These are phyloP conservation scores for Penicillium herquei DNA, from an alignment of 495 filamentous ascomycete species.

Conservation along the genomic window DNA sequence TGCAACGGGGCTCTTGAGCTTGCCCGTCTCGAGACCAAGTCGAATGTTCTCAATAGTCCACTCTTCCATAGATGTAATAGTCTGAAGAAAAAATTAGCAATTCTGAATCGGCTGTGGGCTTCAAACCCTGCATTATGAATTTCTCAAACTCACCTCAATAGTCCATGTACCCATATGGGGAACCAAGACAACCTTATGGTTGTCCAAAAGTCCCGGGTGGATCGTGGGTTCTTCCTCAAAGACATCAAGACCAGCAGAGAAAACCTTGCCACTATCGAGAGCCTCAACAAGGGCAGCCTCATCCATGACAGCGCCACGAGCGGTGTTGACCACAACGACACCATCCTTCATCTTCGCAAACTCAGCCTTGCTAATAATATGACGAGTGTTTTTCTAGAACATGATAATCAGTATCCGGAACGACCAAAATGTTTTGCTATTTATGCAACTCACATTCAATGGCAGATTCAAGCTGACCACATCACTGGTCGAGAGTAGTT, in stretches of 20 bases:
- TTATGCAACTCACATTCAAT: constrained; percentile 58
- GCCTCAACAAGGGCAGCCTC: constrained; percentile 67
- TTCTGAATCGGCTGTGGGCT: too few relatives aligned
- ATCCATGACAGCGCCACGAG: constrained; percentile 68
- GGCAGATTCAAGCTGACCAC: constrained; percentile 76
- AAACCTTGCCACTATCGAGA: constrained; percentile 59
- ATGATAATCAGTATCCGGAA: background rate
- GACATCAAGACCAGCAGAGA: constrained; percentile 63
- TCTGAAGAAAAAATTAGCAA: constrained; percentile 33
- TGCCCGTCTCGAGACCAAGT: constrained; percentile 51
- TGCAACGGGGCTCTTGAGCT: constrained; percentile 54
- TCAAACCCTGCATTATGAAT: too few relatives aligned
- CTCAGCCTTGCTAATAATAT: constrained; percentile 61
- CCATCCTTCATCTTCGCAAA: constrained; percentile 70
- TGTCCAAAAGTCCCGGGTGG: constrained; percentile 58
- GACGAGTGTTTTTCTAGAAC: constrained; percentile 59
- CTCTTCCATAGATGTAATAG: constrained; percentile 62
- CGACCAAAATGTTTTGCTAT: background rate
- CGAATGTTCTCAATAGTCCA: constrained; percentile 63
- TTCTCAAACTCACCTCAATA: constrained; percentile 50
- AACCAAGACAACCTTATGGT: constrained; percentile 60
- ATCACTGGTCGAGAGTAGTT: constrained; percentile 63
- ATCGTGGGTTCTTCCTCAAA: constrained; percentile 68
- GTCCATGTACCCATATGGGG: constrained; percentile 73
- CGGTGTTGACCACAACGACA: constrained; percentile 70